These are phyloP conservation scores for Sisymbrium altissimum DNA, from an alignment of 345 rosid genomes.

Conservation along the genomic window DNA sequence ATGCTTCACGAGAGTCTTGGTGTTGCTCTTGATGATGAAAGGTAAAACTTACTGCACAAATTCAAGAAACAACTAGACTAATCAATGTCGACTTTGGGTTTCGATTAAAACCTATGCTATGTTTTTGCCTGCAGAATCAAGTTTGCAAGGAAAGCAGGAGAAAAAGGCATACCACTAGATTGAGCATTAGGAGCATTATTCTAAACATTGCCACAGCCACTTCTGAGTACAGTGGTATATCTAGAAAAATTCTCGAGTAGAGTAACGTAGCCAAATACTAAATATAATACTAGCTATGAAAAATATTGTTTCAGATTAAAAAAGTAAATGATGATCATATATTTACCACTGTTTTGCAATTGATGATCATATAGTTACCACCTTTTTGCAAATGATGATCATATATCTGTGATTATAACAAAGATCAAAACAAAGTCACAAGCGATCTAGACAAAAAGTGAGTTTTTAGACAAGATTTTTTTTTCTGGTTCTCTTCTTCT, in stretches of 20 bases:
- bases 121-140: slow-evolving; percentile 45
- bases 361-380: too few relatives aligned
- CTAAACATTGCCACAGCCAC: slow-evolving; percentile 40
- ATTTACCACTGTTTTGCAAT: too few relatives aligned
- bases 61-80: background rate
- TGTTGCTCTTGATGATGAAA: slow-evolving; percentile 54
- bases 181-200: slow-evolving; percentile 94
- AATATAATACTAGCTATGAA: background rate
- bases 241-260: slow-evolving; percentile 20
- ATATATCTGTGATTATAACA: too few relatives aligned
- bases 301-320: background rate
- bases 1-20: slow-evolving; percentile 89
- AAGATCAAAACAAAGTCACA: too few relatives aligned
- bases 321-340: background rate
- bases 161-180: slow-evolving; percentile 62
- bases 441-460: too few relatives aligned
- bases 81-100: background rate
- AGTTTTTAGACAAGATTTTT: too few relatives aligned
- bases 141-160: slow-evolving; percentile 56
- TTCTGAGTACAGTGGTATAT: background rate
- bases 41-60: slow-evolving; percentile 33
- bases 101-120: background rate
- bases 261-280: background rate
- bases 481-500: too few relatives aligned
- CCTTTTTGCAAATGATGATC: too few relatives aligned